Conservation (phyloP, 169 alveolate species). For the Plasmodium ovale region DNA sequence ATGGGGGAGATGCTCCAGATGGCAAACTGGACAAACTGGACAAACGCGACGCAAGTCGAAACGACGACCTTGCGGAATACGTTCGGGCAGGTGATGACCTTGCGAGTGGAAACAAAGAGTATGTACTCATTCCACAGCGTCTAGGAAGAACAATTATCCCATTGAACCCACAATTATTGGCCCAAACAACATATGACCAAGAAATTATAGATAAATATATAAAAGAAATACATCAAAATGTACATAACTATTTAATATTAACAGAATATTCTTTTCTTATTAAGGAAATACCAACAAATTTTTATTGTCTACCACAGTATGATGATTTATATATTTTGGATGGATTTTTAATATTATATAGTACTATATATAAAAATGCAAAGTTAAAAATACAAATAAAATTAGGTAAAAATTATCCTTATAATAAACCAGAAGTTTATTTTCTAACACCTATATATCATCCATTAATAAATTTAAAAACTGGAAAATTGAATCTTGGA, state of each 20-base stretch:
- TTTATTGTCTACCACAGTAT: slow-evolving; percentile 56
- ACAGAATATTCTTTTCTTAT: slow-evolving; percentile 65
- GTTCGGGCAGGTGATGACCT: slow-evolving; percentile 36
- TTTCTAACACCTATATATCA: slow-evolving; percentile 51
- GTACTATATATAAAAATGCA: slow-evolving; percentile 51
- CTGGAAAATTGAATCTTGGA: slow-evolving; percentile 68
- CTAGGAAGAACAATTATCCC: slow-evolving; percentile 70
- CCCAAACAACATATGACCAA: slow-evolving; percentile 52
- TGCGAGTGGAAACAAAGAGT: slow-evolving; percentile 21
- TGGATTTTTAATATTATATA: slow-evolving; percentile 33
- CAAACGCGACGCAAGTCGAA: too few species aligned
- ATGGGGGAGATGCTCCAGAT: neutral
- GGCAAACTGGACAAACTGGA: too few species aligned
- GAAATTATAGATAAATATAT: slow-evolving; percentile 50
- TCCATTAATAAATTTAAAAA: slow-evolving; percentile 37
- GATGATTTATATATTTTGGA: slow-evolving; percentile 62
- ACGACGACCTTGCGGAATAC: neutral
- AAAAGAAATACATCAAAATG: slow-evolving; percentile 51
- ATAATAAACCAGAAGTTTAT: slow-evolving; percentile 46
- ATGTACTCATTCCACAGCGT: slow-evolving; percentile 27
- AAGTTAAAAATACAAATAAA: slow-evolving; percentile 46
- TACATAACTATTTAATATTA: slow-evolving; percentile 40
- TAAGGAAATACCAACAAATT: slow-evolving; percentile 48
- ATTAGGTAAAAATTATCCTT: slow-evolving; percentile 52
- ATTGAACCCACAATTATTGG: slow-evolving; percentile 51